Percentiles rank a stretch among this genome's conserved stretches.
Conservation (phyloP, 1,284 basidiomycete species). For the Apiotrichum brassicae region DNA sequence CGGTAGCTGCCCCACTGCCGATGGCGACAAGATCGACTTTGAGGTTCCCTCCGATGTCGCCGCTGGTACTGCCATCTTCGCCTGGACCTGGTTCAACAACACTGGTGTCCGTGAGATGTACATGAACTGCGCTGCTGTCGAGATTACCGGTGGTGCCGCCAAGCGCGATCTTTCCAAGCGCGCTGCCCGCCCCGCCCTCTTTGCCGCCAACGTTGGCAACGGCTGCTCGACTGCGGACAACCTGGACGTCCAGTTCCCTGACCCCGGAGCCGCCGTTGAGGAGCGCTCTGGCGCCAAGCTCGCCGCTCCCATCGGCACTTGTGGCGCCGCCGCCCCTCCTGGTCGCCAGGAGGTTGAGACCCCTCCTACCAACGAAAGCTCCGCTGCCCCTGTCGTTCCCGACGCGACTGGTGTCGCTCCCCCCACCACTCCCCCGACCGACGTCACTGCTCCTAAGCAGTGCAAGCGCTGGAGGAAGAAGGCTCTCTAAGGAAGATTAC, state of each 20-base stretch:
- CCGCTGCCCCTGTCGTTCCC: too few species aligned
- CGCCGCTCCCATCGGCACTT: slow-evolving; percentile 1
- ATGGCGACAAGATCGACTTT: slow-evolving; percentile 27
- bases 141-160: slow-evolving; percentile 34
- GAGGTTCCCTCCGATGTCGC: slow-evolving; percentile 42
- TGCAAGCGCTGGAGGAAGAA: too few species aligned
- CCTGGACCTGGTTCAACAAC: slow-evolving; percentile 49
- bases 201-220: slow-evolving; percentile 45
- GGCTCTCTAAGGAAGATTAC: too few species aligned
- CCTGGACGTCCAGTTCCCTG: slow-evolving; percentile 12
- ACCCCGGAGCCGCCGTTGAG: slow-evolving; percentile 10
- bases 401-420: too few species aligned
- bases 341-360: too few species aligned
- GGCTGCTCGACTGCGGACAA: slow-evolving; percentile 35
- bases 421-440: too few species aligned
- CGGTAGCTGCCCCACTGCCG: slow-evolving; percentile 41
- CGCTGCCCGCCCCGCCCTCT: slow-evolving; percentile 35
- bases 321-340: neutral
- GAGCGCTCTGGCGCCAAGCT: neutral
- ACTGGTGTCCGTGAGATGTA: slow-evolving; percentile 46
- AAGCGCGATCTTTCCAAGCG: slow-evolving; percentile 1
- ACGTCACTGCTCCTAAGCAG: too few species aligned
- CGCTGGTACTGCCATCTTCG: slow-evolving; percentile 43
- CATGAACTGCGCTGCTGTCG: slow-evolving; percentile 47
- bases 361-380: too few species aligned